These are phyloP conservation scores for Mycena chlorophos DNA, from an alignment of 768 basidiomycete species.

Conservation along the genomic window DNA sequence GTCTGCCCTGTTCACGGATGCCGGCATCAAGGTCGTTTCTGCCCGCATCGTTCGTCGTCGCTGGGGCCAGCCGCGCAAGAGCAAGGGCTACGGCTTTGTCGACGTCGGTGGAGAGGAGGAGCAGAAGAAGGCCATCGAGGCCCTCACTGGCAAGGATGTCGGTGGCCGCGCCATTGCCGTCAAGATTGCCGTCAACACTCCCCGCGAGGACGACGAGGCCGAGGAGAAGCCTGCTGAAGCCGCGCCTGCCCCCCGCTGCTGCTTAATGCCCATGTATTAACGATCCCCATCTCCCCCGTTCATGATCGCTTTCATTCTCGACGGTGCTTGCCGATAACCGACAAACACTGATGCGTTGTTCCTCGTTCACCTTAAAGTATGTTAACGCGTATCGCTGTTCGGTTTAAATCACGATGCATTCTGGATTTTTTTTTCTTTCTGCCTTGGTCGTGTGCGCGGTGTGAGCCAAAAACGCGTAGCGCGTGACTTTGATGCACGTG, in stretches of 20 bases:
- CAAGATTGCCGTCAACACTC: conserved; percentile 92
- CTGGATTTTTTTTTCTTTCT: too few relatives aligned
- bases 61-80: conserved; percentile 81
- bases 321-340: conserved; percentile 28
- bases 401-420: conserved; percentile 22
- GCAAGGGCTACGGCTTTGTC: conserved; percentile 98
- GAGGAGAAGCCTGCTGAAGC: conserved; percentile 33
- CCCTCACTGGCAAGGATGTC: conserved; percentile 85
- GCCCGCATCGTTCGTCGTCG: conserved; percentile 88
- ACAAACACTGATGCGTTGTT: conserved; percentile 25
- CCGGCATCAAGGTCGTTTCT: conserved; percentile 76
- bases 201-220: conserved; percentile 56
- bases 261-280: conserved; percentile 29
- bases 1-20: conserved; percentile 79
- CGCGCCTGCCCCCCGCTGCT: conserved; percentile 26
- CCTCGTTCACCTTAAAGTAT: conserved; percentile 34
- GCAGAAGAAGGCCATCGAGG: conserved; percentile 88
- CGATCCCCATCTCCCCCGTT: conserved; percentile 28
- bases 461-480: too few relatives aligned
- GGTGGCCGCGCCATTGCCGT: conserved; percentile 85
- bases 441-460: too few relatives aligned
- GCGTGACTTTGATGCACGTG: background rate
- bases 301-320: conserved; percentile 36
- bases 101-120: conserved; percentile 88
- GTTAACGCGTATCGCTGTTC: conserved; percentile 25